phyloP scores from a whole-genome alignment of 73 alveolate species.

The Tetrahymena malaccensis region DNA sequence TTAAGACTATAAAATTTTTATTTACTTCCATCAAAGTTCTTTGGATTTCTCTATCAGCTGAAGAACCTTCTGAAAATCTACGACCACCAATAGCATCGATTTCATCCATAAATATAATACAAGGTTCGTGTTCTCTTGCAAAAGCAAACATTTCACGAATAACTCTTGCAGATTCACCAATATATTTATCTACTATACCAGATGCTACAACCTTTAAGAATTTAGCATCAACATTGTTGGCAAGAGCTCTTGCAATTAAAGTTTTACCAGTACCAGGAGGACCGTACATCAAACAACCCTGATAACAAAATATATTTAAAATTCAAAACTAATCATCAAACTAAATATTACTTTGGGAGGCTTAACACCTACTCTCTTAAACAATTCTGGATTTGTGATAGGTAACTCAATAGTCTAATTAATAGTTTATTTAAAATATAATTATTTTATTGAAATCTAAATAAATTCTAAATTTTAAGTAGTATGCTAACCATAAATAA shows the following conservation, averaged over 20 bases:
- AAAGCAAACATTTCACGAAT: conserved; percentile 99
- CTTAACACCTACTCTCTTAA: conserved; percentile 98
- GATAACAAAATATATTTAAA: neutral
- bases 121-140: conserved; percentile 97
- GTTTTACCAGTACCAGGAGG: conserved; percentile 99
- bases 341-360: conserved; percentile 75
- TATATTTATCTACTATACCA: conserved; percentile 96
- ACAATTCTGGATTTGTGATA: conserved; percentile 96
- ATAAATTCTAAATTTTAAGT: neutral
- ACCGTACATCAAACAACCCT: conserved; percentile 97
- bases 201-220: conserved; percentile 97
- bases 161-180: conserved; percentile 99
- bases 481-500: neutral
- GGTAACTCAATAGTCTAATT: conserved; percentile 94
- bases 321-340: neutral
- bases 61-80: conserved; percentile 90
- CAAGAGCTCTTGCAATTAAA: conserved; percentile 97
- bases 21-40: conserved; percentile 93
- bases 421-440: neutral
- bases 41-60: conserved; percentile 98
- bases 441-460: neutral
- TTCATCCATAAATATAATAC: conserved; percentile 96
- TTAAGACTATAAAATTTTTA: neutral
- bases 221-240: conserved; percentile 91
- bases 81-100: conserved; percentile 99